A percentile compares a stretch with the other conserved stretches of the same genome.
These are phyloP conservation scores for Noccaea bulbosa DNA, from an alignment of 345 rosid species.

Conservation along the genomic window DNA sequence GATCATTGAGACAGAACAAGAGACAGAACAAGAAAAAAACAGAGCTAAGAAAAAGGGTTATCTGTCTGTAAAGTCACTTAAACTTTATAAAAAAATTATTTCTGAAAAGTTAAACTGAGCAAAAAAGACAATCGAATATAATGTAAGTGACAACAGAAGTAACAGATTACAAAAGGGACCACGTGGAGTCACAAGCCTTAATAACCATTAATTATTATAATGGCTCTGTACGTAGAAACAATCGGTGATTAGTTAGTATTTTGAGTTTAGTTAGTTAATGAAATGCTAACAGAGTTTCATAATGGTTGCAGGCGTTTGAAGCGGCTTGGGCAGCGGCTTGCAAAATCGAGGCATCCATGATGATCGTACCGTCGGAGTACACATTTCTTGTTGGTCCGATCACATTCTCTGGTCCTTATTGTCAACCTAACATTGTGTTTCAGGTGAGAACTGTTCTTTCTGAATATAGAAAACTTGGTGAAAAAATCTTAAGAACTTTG, in stretches of 20 bases:
- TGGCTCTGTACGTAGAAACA: background rate
- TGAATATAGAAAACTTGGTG: background rate
- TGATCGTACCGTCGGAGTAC: slow-evolving; percentile 58
- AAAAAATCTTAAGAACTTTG: background rate
- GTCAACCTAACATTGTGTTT: slow-evolving; percentile 74
- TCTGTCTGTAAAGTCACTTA: slow-evolving; percentile 30
- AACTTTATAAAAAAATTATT: background rate
- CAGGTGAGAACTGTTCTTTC: slow-evolving; percentile 56
- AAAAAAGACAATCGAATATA: slow-evolving; percentile 39
- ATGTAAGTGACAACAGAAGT: slow-evolving; percentile 41
- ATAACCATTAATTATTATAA: slow-evolving; percentile 2
- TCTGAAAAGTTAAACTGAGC: slow-evolving; percentile 11
- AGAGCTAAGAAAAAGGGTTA: slow-evolving; percentile 27
- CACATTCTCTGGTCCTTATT: slow-evolving; percentile 94
- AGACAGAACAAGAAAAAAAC: slow-evolving; percentile 23
- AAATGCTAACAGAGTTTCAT: slow-evolving; percentile 4
- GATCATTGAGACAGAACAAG: slow-evolving; percentile 31
- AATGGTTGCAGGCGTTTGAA: slow-evolving; percentile 76
- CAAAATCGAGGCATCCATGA: slow-evolving; percentile 69
- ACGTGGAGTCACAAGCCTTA: slow-evolving; percentile 17
- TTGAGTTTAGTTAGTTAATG: background rate
- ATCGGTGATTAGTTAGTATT: slow-evolving; percentile 2
- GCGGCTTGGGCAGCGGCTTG: slow-evolving; percentile 92
- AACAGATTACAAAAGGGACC: slow-evolving; percentile 41
- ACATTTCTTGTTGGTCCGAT: slow-evolving; percentile 84